Base-by-base conservation (phyloP, 2,329 filamentous ascomycete species). In the Coleophoma cylindrospora region DNA sequence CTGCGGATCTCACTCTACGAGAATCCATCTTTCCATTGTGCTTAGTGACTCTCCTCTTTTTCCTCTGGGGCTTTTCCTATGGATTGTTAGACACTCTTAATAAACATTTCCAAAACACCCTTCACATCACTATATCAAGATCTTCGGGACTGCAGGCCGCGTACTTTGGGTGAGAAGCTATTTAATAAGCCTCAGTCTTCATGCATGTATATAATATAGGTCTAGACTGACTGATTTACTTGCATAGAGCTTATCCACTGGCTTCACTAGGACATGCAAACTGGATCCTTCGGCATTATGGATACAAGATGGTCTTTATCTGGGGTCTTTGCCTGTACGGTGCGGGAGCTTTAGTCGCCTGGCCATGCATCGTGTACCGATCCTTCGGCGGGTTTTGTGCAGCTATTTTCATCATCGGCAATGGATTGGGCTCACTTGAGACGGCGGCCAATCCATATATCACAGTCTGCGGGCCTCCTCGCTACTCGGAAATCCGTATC, bases 41-140 rank as follows among this genome's bases (percentile, higher is more conserved):
- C 49, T 74, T 90, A 4, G 85, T 89, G 47, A 85, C 81, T 0
- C 70, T 83, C 44, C 67, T 85, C 1, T 85, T 84, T 69, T 84
- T 85, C 63, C 73, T 86, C 19, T 84, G 80, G 80, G 78, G 79
- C 22, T 80, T 80, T 64, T 72, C 70, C 19, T 81, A 80, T 62
- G 77, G 91, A 1, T 76, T 95, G 3, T 74, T 96, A 6, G 89
- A 92, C 62, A 87, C 85, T 0, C 77, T 96, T 34, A 95, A 95
- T 64, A 79, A 77, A 19, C 84, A 82, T 21, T 83, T 89, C 48
- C 83, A 86, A 41, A 64, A 70, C 14, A 79, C 88, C 5, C 77
- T 84, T 13, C 59, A 75, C 27, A 61, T 61, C 75, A 78, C 75
- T 0, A 66, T 74, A 1, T 76, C 81, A 6, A 70, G 88, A 7